These are phyloP conservation scores for Xylariaceae sp. DNA, from an alignment of 2,329 filamentous ascomycete genomes.

Conservation along the genomic window DNA sequence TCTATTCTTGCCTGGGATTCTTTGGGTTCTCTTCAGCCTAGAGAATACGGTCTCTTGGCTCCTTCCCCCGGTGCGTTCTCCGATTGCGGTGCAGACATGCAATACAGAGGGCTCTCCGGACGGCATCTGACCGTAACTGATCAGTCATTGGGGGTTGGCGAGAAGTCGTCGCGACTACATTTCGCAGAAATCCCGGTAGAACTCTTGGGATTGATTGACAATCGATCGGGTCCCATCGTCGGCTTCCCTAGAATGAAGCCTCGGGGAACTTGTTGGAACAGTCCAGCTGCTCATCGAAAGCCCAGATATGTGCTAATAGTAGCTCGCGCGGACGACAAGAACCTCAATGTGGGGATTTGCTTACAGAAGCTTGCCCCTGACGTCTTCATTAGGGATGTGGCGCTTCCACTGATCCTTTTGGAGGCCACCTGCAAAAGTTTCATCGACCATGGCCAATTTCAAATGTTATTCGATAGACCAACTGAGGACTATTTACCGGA, in stretches of 20 bases:
- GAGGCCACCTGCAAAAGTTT: neutral
- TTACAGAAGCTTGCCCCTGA: neutral
- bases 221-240: neutral
- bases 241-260: neutral
- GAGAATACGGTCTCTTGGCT: neutral
- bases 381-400: neutral
- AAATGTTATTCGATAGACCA: neutral
- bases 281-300: neutral
- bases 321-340: neutral
- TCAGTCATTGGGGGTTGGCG: neutral
- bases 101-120: neutral
- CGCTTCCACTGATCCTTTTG: neutral
- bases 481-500: neutral
- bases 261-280: neutral
- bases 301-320: neutral
- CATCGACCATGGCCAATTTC: neutral
- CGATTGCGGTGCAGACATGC: neutral
- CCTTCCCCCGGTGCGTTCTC: neutral
- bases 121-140: neutral
- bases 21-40: neutral
- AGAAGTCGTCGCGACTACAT: neutral
- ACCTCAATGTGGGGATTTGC: neutral
- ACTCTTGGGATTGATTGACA: neutral
- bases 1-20: neutral
- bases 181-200: neutral